A percentile compares a stretch with the other conserved stretches of the same genome.
Conservation (phyloP, 106 monocot genomes). For the Narthecium ossifragum region DNA sequence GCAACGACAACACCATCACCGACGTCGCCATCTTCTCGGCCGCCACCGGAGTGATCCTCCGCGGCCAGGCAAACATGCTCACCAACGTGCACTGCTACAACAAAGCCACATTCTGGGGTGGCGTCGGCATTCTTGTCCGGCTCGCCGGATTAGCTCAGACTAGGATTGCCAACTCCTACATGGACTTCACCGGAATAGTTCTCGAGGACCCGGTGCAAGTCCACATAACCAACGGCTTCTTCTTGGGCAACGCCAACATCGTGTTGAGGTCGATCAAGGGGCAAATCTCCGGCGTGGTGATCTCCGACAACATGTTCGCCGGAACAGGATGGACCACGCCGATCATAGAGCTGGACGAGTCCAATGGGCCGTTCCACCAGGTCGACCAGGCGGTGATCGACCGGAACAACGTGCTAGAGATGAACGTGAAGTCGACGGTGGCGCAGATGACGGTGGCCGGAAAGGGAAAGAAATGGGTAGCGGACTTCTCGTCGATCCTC, state of each 20-base stretch:
- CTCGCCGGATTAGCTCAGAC: conserved; percentile 49
- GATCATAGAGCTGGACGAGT: conserved; percentile 46
- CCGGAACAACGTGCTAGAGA: conserved; percentile 43
- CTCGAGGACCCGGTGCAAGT: conserved; percentile 68
- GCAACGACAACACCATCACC: conserved; percentile 61
- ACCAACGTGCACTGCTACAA: conserved; percentile 74
- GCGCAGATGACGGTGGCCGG: conserved; percentile 27
- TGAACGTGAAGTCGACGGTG: conserved; percentile 42
- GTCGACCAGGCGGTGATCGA: conserved; percentile 49
- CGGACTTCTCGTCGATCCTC: conserved; percentile 50
- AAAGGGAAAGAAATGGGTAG: conserved; percentile 39
- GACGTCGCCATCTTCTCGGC: conserved; percentile 74
- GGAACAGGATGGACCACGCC: conserved; percentile 22
- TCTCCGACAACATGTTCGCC: conserved; percentile 62
- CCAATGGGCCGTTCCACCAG: conserved; percentile 19
- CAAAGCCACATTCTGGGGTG: conserved; percentile 66
- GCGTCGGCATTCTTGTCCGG: conserved; percentile 53
- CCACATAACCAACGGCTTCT: conserved; percentile 41
- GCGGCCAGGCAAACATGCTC: conserved; percentile 55
- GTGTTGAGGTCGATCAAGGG: conserved; percentile 48
- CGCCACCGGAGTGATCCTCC: conserved; percentile 37
- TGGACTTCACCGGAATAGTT: conserved; percentile 72
- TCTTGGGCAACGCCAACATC: conserved; percentile 50
- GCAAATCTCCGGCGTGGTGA: conserved; percentile 23
- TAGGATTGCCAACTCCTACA: conserved; percentile 55